Evolutionary conservation across 306 rosid genomes (phyloP), one percentile per base, ranked within the genome.

Genomic region (Cyamopsis tetragonoloba): DNA sequence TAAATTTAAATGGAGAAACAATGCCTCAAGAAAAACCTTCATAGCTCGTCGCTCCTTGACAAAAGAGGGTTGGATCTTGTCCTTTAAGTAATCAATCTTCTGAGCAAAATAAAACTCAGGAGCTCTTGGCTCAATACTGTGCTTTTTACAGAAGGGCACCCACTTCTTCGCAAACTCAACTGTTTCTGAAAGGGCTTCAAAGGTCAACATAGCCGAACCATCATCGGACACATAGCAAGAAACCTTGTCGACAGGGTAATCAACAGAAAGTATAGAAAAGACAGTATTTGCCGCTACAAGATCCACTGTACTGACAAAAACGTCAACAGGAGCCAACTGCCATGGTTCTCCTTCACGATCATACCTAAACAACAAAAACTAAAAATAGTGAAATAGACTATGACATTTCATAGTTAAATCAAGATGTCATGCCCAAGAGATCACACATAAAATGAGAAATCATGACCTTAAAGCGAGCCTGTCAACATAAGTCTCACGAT

Each of bases 241-340:
- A 71, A 89, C 96, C 87, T 89, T 92, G 89, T 92, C 98, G n/a
- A 95, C 99, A 15, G 99, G 99, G 78, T 95, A 95, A 75, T 95
- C 99, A 77, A 95, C 99, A 79, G 97, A 22, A 70, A 95, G 97
- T 65, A 95, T 95, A 60, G 99, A 95, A 84, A 95, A 86, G 66
- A 95, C 99, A n/a, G 99, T 95, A 83, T 95, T 95, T 69, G 97
- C 99, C 7, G 99, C 90, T 37, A 95, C 31, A 53, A 95, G 84
- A 84, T 95, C 99, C 86, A 95, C 99, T 8, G 99, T 95, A 86
- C 99, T 95, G 4, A 95, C 99, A 39, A 95, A 95, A 57, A 95
- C 47, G 72, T 95, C 99, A 4, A 95, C 88, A 31, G 97, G 97
- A 79, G 85, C 96, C 77, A 95, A 68, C 73, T 95, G 99, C 3